phyloP scores from a whole-genome alignment of 106 monocot genomes.

The Apostasia ramifera region DNA sequence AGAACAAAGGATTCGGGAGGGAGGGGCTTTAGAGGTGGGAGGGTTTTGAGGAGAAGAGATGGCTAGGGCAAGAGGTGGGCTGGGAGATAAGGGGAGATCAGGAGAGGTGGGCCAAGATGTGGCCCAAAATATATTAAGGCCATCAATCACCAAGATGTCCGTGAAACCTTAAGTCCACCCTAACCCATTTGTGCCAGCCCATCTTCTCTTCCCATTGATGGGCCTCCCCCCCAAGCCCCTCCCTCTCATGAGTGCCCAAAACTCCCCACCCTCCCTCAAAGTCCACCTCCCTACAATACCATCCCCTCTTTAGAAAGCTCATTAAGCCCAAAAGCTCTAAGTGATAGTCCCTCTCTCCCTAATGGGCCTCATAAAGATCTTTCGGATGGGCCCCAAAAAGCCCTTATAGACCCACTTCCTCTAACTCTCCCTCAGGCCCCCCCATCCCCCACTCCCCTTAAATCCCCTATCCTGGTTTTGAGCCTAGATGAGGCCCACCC shows the following conservation, averaged over 20 bases:
- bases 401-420: neutral
- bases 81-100: too few species aligned
- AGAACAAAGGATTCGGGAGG: too few species aligned
- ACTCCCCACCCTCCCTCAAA: neutral
- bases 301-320: neutral
- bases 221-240: neutral
- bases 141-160: neutral
- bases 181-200: neutral
- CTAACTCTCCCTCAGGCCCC: neutral
- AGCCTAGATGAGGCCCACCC: neutral
- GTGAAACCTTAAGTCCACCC: neutral
- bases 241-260: neutral
- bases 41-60: too few species aligned
- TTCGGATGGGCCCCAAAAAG: neutral
- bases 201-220: neutral
- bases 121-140: neutral
- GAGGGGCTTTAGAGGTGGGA: too few species aligned
- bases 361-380: neutral
- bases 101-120: neutral
- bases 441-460: neutral
- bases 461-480: neutral
- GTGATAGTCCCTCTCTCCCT: neutral
- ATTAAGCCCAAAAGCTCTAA: neutral
- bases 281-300: neutral
- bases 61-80: too few species aligned